Base-by-base conservation (phyloP, 768 basidiomycete genomes). In the Macrolepiota fuliginosa region DNA sequence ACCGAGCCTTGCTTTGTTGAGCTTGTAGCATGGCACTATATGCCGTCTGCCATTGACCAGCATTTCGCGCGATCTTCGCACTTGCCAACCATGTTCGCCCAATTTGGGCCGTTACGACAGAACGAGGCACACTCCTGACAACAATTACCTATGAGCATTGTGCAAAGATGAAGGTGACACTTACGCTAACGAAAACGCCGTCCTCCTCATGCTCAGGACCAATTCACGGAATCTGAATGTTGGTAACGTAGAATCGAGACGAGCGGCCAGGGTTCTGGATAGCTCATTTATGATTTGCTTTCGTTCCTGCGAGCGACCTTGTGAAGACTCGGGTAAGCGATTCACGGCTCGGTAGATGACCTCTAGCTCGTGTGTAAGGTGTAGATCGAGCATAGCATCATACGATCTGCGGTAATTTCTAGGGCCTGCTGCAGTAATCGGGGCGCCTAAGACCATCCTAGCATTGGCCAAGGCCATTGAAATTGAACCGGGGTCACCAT, bases 11-110 rank as follows among this genome's bases (percentile, higher is more conserved):
- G 64, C 79, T 80, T 68, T 92, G 88, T 59, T 88, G 84, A 0
- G 95, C 94, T 74, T 99, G 97, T 0, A 99, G 81, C 64, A 91
- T 86, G 5, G 97, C 95, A 68, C 92, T 97, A 71, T 98, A 99
- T 1, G 97, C 94, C 0, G 96, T 98, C 76, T 98, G 96, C 80
- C 86, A 89, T 71, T 98, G 95, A 0, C 93, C 91, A 2, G 95
- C 92, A 71, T 98, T 99, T 36, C 97, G 81, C 36, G 97, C 97
- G 59, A 95, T 94, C 71, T 96, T 98, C n/a, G 96, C 90, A 62
- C 90, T 98, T 27, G 85, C 80, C 12, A 98, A 81, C 97, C 97
- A 99, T 0, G 93, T 88, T 51, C 83, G 82, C 2, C 94, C 90
- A 39, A 96, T 87, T 66, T 90, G 88, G 13, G 75, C 74, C 36